phyloP scores from a whole-genome alignment of 2,329 filamentous ascomycete genomes.

The Ceratocystis harringtonii region DNA sequence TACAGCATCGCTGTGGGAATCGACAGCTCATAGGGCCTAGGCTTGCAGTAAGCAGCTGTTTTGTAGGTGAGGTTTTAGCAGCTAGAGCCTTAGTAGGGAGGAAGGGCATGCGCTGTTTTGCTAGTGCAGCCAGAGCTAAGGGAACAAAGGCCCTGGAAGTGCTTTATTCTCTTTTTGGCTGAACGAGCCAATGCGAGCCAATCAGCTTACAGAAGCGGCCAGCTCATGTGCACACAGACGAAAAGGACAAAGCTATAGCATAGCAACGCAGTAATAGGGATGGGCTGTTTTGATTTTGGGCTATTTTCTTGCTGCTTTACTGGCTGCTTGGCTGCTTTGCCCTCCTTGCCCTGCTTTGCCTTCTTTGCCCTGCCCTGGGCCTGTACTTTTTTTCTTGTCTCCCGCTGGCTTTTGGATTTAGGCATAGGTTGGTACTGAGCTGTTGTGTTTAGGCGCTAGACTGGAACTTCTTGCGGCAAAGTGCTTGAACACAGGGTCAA shows the following conservation, averaged over 20 bases:
- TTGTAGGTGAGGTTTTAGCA: neutral
- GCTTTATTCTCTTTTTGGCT: neutral
- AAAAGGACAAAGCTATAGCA: neutral
- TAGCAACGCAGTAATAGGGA: neutral
- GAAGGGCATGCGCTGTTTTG: too few species aligned
- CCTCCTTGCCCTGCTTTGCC: too few species aligned
- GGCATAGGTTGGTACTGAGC: too few species aligned
- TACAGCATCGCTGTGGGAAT: neutral
- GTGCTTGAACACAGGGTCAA: constrained; percentile 1
- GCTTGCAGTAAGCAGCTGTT: neutral
- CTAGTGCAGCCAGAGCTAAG: too few species aligned
- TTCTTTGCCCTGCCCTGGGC: too few species aligned
- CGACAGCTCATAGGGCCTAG: neutral
- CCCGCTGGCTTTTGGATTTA: too few species aligned
- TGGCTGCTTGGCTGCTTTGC: too few species aligned
- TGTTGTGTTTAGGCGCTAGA: neutral
- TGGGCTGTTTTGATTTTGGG: too few species aligned
- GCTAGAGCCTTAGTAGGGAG: neutral
- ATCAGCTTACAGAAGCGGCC: neutral
- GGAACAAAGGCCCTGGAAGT: neutral
- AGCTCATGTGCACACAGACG: neutral
- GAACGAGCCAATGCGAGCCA: neutral
- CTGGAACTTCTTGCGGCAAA: neutral
- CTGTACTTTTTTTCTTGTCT: too few species aligned
- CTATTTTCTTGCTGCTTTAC: too few species aligned